Evolutionary conservation across 2,329 filamentous ascomycete species (phyloP).

Genomic region (Penicillium palitans): DNA sequence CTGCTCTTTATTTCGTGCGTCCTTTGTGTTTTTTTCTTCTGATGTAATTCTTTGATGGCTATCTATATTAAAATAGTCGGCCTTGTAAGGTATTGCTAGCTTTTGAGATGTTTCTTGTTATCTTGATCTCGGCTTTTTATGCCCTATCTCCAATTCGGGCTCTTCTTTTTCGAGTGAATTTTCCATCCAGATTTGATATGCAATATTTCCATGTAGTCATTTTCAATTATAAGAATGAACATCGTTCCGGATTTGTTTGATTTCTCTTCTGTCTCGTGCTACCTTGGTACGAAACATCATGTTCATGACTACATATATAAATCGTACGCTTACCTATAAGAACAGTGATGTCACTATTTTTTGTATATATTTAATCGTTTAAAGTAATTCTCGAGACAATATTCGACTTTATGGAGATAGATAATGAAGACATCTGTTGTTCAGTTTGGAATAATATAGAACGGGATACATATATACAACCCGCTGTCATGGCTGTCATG

Average conservation of each 20-base stretch:
- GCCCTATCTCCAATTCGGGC: background rate
- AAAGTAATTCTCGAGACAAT: background rate
- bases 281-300: background rate
- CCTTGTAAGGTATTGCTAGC: constrained; percentile 10
- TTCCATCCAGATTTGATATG: background rate
- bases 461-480: constrained; percentile 8
- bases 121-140: constrained; percentile 1
- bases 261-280: background rate
- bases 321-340: background rate
- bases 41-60: constrained; percentile 17
- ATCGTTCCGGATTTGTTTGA: background rate
- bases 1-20: background rate
- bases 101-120: background rate
- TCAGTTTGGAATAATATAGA: background rate
- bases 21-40: constrained; percentile 7
- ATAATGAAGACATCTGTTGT: too few relatives aligned
- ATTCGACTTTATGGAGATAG: background rate
- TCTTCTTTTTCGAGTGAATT: background rate
- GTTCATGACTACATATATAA: background rate
- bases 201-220: background rate
- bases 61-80: background rate
- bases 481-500: background rate
- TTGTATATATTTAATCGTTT: background rate
- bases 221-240: background rate
- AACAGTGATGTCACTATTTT: background rate